Evolutionary conservation across 2,329 filamentous ascomycete species (phyloP).

Genomic region (Pseudogymnoascus sp.): DNA sequence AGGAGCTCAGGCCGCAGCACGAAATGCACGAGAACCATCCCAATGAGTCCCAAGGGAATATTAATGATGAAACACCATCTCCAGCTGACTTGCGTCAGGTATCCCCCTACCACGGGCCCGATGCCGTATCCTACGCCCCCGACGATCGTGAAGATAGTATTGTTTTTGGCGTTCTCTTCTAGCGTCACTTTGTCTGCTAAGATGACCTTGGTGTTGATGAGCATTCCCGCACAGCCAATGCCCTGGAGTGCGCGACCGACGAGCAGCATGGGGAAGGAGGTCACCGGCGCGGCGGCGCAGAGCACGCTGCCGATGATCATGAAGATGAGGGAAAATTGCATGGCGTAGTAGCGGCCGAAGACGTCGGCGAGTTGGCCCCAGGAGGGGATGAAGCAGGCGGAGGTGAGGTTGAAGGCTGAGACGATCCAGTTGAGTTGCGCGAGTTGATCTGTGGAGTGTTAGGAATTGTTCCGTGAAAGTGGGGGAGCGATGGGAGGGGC

Average conservation of each 20-base stretch:
- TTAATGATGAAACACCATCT: slow-evolving; percentile 62
- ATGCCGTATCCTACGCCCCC: slow-evolving; percentile 53
- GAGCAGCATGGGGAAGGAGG: slow-evolving; percentile 52
- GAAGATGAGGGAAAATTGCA: slow-evolving; percentile 51
- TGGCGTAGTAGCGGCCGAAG: slow-evolving; percentile 54
- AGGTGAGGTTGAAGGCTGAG: slow-evolving; percentile 61
- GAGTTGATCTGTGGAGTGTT: slow-evolving; percentile 37
- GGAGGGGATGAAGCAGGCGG: slow-evolving; percentile 60
- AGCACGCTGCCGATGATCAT: slow-evolving; percentile 57
- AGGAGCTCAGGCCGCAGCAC: slow-evolving; percentile 54
- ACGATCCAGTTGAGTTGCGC: slow-evolving; percentile 64
- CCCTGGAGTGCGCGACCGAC: slow-evolving; percentile 60
- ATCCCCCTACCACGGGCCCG: slow-evolving; percentile 55
- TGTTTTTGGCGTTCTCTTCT: slow-evolving; percentile 56
- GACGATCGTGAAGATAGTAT: slow-evolving; percentile 55
- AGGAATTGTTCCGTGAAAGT: slow-evolving; percentile 11
- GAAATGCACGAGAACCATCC: slow-evolving; percentile 48
- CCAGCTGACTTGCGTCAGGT: slow-evolving; percentile 51
- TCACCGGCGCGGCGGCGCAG: slow-evolving; percentile 51
- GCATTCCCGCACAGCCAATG: slow-evolving; percentile 53
- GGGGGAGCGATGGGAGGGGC: slow-evolving; percentile 16
- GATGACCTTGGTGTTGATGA: slow-evolving; percentile 56
- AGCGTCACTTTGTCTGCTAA: slow-evolving; percentile 59
- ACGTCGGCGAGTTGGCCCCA: slow-evolving; percentile 61
- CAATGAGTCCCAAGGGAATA: slow-evolving; percentile 48